Base-by-base conservation (phyloP, 1,284 basidiomycete species). In the Papiliotrema fonsecae region DNA sequence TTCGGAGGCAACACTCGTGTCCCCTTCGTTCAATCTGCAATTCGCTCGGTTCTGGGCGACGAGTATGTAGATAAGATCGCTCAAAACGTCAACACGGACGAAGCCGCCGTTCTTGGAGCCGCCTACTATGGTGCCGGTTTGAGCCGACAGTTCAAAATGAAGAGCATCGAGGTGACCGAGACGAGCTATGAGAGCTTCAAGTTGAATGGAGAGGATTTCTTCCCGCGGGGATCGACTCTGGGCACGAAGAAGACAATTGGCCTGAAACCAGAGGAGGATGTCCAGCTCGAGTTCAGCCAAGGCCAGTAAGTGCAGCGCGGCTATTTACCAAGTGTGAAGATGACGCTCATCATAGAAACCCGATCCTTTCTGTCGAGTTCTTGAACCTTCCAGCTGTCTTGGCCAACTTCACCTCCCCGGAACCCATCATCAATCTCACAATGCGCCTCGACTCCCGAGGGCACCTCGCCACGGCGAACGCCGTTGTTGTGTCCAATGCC, bases 1-100 rank as follows among this genome's bases (percentile, higher is more conserved):
- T 86, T 88, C 35, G 94, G 94, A 32, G 96, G 94, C 45, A 83
- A 80, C 51, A 88, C 92, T 11, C 81, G 94, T 47, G 88, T 88
- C 2, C 96, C 94, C 0, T 86, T 97, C 80, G 83, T 99, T 30
- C 92, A 96, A 69, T 73, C 82, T 10, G 86, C 88, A 11, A 76
- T 97, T 40, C 84, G 82, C 60, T 77, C 79, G 1, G 80, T 82
- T 27, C 85, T 92, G 45, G 88, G 88, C 65, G 82, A 85, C 80
- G 84, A 52, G 35, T 64, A 69, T 26, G 6, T 16, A 40, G 80
- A 83, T 49, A 87, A 87, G 68, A 86, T 96, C 56, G 88, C 91
- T 6, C 80, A 87, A 63, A 97, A 97, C 61, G 89, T 99, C 48
- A 98, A 99, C 67, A 87, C 94, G 0, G 96, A 98, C 69, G 94